Evolutionary conservation across 371 early-diverging fungal genomes (phyloP), one percentile per base, ranked within the genome.

Genomic region (Mucor ambiguus): DNA sequence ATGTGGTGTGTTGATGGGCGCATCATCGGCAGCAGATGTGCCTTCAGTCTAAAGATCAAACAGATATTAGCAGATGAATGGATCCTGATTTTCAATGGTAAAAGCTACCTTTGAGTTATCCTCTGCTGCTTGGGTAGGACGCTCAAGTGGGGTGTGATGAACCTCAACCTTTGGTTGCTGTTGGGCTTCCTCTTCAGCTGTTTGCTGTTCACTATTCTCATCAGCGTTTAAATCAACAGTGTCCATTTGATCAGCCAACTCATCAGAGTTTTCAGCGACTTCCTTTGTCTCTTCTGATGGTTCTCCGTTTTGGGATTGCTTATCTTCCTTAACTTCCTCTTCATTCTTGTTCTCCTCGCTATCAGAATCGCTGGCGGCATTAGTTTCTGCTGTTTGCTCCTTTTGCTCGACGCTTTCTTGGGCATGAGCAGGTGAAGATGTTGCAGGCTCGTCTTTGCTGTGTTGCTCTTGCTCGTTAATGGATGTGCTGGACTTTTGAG

Each of bases 121-220:
- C 59, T 77, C 81, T 16, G 81, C 81, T 28, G 69, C 81, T 67
- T 81, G 81, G 22, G 71, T 68, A 43, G 81, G 78, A 18, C 77
- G 74, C 26, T 66, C 69, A 48, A 78, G 67, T 9, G 77, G 75
- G n/a, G 75, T 66, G 28, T 75, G 71, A 33, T 73, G 63, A 14
- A 59, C 57, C 20, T 59, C 56, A 22, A 62, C 30, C 18, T 60
- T 58, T 41, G 16, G 37, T 18, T 56, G 24, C 1, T 37, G 38
- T 24, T 58, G 56, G 16, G 56, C 38, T 0, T 75, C 76, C 8
- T 68, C 26, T 11, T 49, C 12, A 12, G 37, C 12, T 35, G 37
- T 12, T 35, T 35, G 41, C 5, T 41, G 41, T 41, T 41, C 18
- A 5, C 18, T 18, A 41, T 18, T 41, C 26, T 52, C 52, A 28